Percentiles rank a stretch among this genome's conserved stretches.
Conservation (phyloP, 1,139 yeast species). For the Geotrichum phurueaensis region DNA sequence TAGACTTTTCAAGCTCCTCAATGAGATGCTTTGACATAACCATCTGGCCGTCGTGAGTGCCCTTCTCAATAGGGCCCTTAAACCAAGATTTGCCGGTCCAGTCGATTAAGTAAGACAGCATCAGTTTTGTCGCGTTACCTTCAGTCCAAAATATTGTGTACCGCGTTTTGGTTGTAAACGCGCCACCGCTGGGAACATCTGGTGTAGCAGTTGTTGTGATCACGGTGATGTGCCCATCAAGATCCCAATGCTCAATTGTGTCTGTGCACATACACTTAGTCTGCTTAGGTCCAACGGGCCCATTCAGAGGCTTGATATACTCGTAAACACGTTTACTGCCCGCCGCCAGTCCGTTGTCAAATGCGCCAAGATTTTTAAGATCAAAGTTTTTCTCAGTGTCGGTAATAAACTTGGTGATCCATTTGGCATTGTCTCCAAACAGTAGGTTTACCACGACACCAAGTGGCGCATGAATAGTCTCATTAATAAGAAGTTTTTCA, state of each 20-base stretch:
- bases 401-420: conserved; percentile 47
- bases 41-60: conserved; percentile 85
- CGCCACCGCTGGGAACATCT: conserved; percentile 89
- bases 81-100: conserved; percentile 96
- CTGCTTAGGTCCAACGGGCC: conserved; percentile 91
- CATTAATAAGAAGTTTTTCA: conserved; percentile 62
- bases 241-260: conserved; percentile 56
- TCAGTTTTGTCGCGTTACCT: conserved; percentile 59
- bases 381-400: conserved; percentile 70
- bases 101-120: conserved; percentile 60
- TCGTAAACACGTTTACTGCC: conserved; percentile 53
- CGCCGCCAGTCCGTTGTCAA: conserved; percentile 34
- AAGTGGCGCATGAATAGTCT: conserved; percentile 63
- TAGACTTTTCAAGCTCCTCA: conserved; percentile 49
- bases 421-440: conserved; percentile 67
- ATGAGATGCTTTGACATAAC: conserved; percentile 57
- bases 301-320: conserved; percentile 74
- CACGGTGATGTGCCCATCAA: conserved; percentile 51
- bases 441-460: conserved; percentile 68
- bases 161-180: conserved; percentile 69
- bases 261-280: conserved; percentile 80
- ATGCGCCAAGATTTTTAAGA: conserved; percentile 52
- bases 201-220: conserved; percentile 74
- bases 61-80: conserved; percentile 86
- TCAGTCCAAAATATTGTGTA: conserved; percentile 68